Evolutionary conservation across 371 early-diverging fungal genomes (phyloP).

Genomic region (Apophysomyces sp.): DNA sequence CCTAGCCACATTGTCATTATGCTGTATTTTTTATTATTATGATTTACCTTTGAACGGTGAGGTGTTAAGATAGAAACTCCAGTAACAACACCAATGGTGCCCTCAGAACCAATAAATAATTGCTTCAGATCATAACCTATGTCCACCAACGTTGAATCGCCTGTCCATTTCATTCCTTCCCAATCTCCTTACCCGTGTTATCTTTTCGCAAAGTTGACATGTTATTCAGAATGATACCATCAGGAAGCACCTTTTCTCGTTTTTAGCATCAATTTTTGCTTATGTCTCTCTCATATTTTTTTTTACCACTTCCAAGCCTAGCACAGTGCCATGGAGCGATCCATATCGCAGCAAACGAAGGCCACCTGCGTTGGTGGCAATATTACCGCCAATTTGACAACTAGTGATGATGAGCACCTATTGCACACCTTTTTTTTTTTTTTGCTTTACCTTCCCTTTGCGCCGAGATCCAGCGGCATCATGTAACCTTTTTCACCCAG

Average conservation of each 20-base stretch:
- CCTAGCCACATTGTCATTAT: constrained; percentile 27
- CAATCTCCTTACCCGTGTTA: constrained; percentile 54
- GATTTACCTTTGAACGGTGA: constrained; percentile 28
- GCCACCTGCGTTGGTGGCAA: constrained; percentile 98
- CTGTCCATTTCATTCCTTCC: neutral
- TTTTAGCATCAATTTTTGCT: neutral
- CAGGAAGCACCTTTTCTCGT: constrained; percentile 72
- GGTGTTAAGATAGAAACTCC: constrained; percentile 78
- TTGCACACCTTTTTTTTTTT: neutral
- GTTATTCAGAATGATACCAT: constrained; percentile 84
- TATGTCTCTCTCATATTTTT: neutral
- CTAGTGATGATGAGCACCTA: constrained; percentile 15
- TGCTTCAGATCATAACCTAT: constrained; percentile 90
- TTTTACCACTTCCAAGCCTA: constrained; percentile 79
- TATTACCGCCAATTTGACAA: constrained; percentile 96
- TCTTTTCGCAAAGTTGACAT: constrained; percentile 78
- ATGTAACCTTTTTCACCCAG: constrained; percentile 83
- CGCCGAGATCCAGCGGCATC: constrained; percentile 97
- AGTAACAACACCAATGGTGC: constrained; percentile 90
- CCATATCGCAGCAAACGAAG: constrained; percentile 93
- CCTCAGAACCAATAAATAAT: constrained; percentile 93
- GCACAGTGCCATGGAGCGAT: constrained; percentile 91
- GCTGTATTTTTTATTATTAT: neutral
- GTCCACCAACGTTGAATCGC: neutral
- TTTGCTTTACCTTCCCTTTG: constrained; percentile 69